These are phyloP conservation scores for Ormosia semicastrata DNA, from an alignment of 306 rosid species.

Conservation along the genomic window DNA sequence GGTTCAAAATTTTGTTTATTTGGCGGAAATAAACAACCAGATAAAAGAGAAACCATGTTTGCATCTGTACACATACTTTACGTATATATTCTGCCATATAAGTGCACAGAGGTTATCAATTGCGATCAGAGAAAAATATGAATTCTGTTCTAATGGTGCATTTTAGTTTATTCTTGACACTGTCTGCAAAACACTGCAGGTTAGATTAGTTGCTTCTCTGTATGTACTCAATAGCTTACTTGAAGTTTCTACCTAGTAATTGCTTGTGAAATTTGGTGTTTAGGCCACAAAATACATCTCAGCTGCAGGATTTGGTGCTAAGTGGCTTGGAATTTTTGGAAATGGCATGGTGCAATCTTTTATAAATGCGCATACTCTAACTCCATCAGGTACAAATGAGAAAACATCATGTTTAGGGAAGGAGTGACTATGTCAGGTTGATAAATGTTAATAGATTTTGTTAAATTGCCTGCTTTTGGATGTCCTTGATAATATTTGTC, in stretches of 20 bases:
- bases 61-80: background rate
- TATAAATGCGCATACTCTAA: constrained; percentile 71
- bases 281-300: constrained; percentile 91
- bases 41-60: background rate
- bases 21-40: background rate
- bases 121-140: constrained; percentile 7
- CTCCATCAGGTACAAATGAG: constrained; percentile 57
- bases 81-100: background rate
- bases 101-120: background rate
- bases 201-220: constrained; percentile 25
- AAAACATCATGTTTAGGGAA: constrained; percentile 9
- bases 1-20: background rate
- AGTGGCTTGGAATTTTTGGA: constrained; percentile 81
- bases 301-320: constrained; percentile 94
- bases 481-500: background rate
- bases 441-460: constrained; percentile 13
- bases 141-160: background rate
- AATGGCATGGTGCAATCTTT: constrained; percentile 94
- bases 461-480: background rate
- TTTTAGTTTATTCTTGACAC: constrained; percentile 17
- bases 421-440: background rate
- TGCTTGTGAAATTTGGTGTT: constrained; percentile 38
- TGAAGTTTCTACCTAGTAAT: constrained; percentile 24
- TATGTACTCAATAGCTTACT: background rate
- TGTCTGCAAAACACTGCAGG: background rate